Conservation (phyloP, 805 yeast genomes). For the Candida broadrunensis region DNA sequence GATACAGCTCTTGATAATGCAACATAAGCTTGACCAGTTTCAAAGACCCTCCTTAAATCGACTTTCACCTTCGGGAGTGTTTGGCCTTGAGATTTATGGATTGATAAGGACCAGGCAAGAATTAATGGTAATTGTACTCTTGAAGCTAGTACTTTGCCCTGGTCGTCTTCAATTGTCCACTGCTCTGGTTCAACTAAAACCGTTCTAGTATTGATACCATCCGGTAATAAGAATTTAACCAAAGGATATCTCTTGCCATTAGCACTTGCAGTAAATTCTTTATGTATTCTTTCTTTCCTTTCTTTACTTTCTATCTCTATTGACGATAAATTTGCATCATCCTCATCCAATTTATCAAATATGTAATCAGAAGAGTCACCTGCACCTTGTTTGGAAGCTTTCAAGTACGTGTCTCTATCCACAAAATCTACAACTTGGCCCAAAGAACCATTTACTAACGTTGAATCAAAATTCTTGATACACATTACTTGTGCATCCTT, state of each 20-base stretch:
- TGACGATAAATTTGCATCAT: background rate
- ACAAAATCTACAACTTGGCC: conserved; percentile 64
- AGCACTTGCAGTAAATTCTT: conserved; percentile 42
- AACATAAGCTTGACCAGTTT: conserved; percentile 93
- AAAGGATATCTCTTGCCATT: conserved; percentile 59
- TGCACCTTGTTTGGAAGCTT: conserved; percentile 5
- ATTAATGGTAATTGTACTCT: conserved; percentile 82
- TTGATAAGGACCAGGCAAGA: conserved; percentile 95
- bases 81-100: conserved; percentile 96
- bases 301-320: conserved; percentile 30
- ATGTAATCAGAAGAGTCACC: conserved; percentile 13
- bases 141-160: conserved; percentile 62
- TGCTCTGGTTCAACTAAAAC: conserved; percentile 77
- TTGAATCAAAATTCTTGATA: conserved; percentile 69
- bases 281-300: conserved; percentile 47
- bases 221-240: conserved; percentile 71
- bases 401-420: conserved; percentile 39
- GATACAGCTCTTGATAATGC: conserved; percentile 89
- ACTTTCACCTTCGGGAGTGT: conserved; percentile 82
- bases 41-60: conserved; percentile 74
- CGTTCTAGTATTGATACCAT: conserved; percentile 65
- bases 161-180: conserved; percentile 78
- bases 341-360: conserved; percentile 7
- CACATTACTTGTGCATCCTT: conserved; percentile 82
- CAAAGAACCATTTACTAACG: conserved; percentile 73